Evolutionary conservation across 495 filamentous ascomycete species (phyloP), one percentile per base, ranked within the genome.

Genomic region (Aspergillus haitiensis): DNA sequence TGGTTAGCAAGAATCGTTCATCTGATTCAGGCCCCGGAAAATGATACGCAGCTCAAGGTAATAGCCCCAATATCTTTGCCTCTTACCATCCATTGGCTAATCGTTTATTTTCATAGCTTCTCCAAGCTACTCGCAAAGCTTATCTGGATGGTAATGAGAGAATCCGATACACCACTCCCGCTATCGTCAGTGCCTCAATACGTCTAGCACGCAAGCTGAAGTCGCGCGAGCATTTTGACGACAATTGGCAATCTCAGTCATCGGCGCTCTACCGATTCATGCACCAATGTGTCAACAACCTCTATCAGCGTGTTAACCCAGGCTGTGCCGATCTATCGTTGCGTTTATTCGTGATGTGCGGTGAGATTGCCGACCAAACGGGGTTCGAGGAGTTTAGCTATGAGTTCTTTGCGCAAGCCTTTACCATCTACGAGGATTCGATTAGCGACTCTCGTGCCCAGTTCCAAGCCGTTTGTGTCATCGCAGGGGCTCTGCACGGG

Each of bases 351-450:
- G 84, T 93, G 52, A 86, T 89, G 60, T 96, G 91, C 67, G 94
- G 94, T 13, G 93, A 97, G 73, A 87, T 93, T 33, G 92, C 95
- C 21, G 93, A 97, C 66, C 90, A 94, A 71, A 93, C 87, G 6
- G 90, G 88, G 12, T 93, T 93, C 63, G 94, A 98, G 72, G 94
- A 98, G 74, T 89, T 97, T 31, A 88, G 90, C 15, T 98, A 98
- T 72, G 94, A 98, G 72, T 98, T 95, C 79, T 98, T 97, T 66
- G 94, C 93, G 3, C 95, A 98, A 69, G 94, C 94, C 1, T 98
- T 98, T 61, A 98, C 94, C 0, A 91, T 98, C 34, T 98, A 98
- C 70, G 94, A 98, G 69, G 95, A 98, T 74, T 85, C 89, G 2
- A 89, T 98, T 58, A 93, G 90, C 55, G 94, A 98, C 70, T 96